These are phyloP conservation scores for Neocucurbitaria cava DNA, from an alignment of 2,329 filamentous ascomycete species.

Conservation along the genomic window DNA sequence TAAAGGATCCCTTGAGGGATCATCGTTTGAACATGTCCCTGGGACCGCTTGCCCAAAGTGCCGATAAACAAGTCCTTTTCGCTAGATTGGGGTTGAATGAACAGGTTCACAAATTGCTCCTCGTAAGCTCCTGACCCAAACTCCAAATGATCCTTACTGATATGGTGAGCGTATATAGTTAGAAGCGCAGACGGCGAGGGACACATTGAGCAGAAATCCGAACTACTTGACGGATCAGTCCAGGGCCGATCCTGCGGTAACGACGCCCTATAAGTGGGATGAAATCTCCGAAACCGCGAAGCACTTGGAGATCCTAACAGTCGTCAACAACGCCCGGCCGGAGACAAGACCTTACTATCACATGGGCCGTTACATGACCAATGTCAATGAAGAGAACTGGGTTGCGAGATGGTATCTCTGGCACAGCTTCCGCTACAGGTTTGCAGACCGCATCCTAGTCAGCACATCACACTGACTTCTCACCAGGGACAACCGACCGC, in stretches of 20 bases:
- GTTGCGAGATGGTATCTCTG: conserved; percentile 60
- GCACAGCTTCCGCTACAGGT: conserved; percentile 58
- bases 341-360: conserved; percentile 53
- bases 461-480: background rate
- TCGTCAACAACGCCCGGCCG: conserved; percentile 50
- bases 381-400: conserved; percentile 56
- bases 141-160: conserved; percentile 8
- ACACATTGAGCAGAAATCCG: conserved; percentile 50
- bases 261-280: conserved; percentile 54
- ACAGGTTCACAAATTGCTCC: conserved; percentile 53
- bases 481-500: conserved; percentile 43
- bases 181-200: conserved; percentile 52
- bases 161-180: conserved; percentile 37
- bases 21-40: conserved; percentile 20
- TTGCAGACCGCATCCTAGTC: background rate
- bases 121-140: conserved; percentile 44
- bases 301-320: conserved; percentile 52
- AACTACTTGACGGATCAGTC: conserved; percentile 50
- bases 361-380: conserved; percentile 50
- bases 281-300: conserved; percentile 58
- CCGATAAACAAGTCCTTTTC: conserved; percentile 54
- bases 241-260: conserved; percentile 35
- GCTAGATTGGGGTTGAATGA: conserved; percentile 51
- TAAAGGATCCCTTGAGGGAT: background rate
- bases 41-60: conserved; percentile 51